A percentile compares a stretch with the other conserved stretches of the same genome.
Conservation (phyloP, 202 grass and related monocot species). For the Hordeum pubiflorum region DNA sequence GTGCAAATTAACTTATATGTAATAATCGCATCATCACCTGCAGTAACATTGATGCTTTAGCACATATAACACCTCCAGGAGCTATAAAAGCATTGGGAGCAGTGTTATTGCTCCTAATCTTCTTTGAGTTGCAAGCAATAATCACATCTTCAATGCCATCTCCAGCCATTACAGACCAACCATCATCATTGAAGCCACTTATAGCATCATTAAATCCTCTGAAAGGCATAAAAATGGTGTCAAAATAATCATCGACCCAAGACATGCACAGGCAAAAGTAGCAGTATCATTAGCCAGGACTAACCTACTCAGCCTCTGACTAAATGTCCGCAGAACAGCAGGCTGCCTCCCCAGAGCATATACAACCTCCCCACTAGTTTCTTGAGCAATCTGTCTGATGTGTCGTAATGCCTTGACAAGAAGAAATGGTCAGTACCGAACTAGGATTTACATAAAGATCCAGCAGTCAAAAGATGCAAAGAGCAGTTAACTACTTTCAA, state of each 20-base stretch:
- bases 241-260: conserved; percentile 6
- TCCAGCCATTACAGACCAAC: conserved; percentile 76
- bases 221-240: conserved; percentile 29
- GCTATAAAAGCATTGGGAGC: conserved; percentile 46
- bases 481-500: neutral
- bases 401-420: conserved; percentile 74
- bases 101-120: conserved; percentile 39
- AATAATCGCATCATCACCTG: conserved; percentile 43
- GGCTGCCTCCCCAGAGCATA: conserved; percentile 81
- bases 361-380: conserved; percentile 78
- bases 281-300: conserved; percentile 16
- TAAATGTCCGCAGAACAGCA: conserved; percentile 85
- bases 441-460: neutral
- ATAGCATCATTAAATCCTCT: conserved; percentile 98
- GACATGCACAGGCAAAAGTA: neutral
- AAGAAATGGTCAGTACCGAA: neutral
- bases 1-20: neutral
- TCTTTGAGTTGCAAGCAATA: conserved; percentile 73
- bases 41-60: conserved; percentile 94
- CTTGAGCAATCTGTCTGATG: conserved; percentile 97
- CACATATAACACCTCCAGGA: conserved; percentile 87
- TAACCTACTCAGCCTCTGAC: conserved; percentile 86
- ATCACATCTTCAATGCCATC: conserved; percentile 88
- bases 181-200: conserved; percentile 96
- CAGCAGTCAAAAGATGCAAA: conserved; percentile 11